Base-by-base conservation (phyloP, 176 grass and related monocot species). In the Cenchrus fungigraminus region DNA sequence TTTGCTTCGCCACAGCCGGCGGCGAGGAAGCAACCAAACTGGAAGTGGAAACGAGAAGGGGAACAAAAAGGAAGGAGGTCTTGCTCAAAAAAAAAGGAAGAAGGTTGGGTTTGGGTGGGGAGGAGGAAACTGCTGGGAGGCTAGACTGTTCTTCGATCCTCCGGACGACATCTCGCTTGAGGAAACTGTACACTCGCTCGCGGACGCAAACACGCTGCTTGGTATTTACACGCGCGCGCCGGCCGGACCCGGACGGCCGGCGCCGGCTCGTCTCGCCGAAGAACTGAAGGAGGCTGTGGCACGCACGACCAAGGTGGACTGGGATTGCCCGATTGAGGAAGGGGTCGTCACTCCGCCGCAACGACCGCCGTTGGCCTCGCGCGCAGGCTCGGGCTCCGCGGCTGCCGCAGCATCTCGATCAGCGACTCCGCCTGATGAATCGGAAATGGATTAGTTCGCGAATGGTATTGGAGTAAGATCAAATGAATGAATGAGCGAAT, bases 131-230 rank as follows among this genome's bases (percentile, higher is more conserved):
- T 86, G 85, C 86, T 86, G 61, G 65, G 82, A 22, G 57, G 42
- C 71, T 70, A 70, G 44, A 67, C 55, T 84, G 68, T 22, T 68
- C 57, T 81, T 82, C 37, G 67, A 8, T 82, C 69, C 67, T 82
- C 69, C 79, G 66, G 79, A 82, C 53, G 51, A 79, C 89, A 89
- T 91, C 88, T 91, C 91, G 91, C 85, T 90, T 83, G 71, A 86
- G 89, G 82, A 78, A 85, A 90, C 91, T 94, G 72, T 97, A 92
- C 94, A 89, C 87, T 90, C 90, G 79, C 85, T 94, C 75, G 86
- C 68, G 85, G 85, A 88, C 92, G 79, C 87, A 94, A 84, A 87
- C 81, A 84, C 68, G 68, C 69, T 88, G 82, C 31, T 84, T 61
- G 53, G 6, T 87, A 93, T 88, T 67, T 87, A 89, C 87, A 86